Conservation (phyloP, 179 eudicot genomes). For the Silene noctiflora region DNA sequence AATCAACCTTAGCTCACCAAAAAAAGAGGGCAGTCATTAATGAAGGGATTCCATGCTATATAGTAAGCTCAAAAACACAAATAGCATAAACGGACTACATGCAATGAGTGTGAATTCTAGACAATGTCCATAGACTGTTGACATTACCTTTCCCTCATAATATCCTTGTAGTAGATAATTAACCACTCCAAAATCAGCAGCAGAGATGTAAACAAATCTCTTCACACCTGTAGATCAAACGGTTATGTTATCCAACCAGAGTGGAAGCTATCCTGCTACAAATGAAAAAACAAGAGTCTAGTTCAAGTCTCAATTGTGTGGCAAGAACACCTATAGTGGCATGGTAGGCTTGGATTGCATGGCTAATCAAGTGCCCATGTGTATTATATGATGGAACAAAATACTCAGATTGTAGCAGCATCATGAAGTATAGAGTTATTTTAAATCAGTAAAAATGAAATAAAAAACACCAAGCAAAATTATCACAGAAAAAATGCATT, state of each 20-base stretch:
- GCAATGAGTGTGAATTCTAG: neutral
- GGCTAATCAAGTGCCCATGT: neutral
- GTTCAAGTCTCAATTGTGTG: conserved; percentile 4
- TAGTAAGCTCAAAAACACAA: neutral
- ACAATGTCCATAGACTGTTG: neutral
- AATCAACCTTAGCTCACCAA: neutral
- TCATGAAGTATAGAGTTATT: neutral
- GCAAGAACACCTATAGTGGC: conserved; percentile 6
- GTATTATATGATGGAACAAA: neutral
- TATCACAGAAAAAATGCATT: neutral
- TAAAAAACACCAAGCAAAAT: neutral
- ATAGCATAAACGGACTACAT: neutral
- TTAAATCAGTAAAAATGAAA: neutral
- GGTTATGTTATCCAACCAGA: conserved; percentile 11
- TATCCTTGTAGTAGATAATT: conserved; percentile 85
- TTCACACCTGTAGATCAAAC: conserved; percentile 56
- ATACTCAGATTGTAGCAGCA: neutral
- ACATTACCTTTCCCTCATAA: conserved; percentile 87
- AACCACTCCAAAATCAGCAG: conserved; percentile 87
- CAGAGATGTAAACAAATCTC: conserved; percentile 87
- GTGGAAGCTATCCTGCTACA: conserved; percentile 8
- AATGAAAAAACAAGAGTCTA: conserved; percentile 1
- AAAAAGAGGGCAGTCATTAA: neutral
- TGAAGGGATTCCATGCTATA: neutral
- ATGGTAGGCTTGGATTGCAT: conserved; percentile 3